Base-by-base conservation (phyloP, 805 yeast genomes). In the Kurtzmaniella fragi region DNA sequence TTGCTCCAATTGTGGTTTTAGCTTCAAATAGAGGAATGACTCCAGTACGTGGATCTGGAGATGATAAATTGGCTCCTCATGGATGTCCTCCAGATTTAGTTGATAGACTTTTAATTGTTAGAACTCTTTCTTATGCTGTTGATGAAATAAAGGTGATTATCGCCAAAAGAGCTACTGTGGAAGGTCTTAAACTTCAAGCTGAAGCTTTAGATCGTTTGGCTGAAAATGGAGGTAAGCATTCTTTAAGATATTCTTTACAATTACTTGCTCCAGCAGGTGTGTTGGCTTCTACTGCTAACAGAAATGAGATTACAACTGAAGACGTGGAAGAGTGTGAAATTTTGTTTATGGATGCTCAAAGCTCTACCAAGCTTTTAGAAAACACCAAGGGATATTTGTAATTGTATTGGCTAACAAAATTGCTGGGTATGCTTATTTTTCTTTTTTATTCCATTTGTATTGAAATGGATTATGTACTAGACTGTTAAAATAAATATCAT, bases 11-110 rank as follows among this genome's bases (percentile, higher is more conserved):
- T 40, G 99, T 93, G 28, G 89, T 93, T 2, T 75, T 93, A 59
- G 99, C 99, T 28, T 88, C 98, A 5, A 93, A 93, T 66, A 78
- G 97, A 61, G 99, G 99, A 42, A 70, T 87, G 69, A 85, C 96
- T 6, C 79, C 88, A 2, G 84, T 95, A 17, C 78, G 95, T 51
- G 99, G 99, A 32, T 84, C 96, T 5, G 82, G 74, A 25, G 86
- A 80, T 43, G 95, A 84, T 53, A 72, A 80, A 35, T 76, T 76
- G 43, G 82, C 96, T 14, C 97, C 99, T 33, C 99, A 93, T 59
- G 99, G 99, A 29, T 80, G 91, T 46, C 99, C 99, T 25, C 84
- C 95, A 10, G 99, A 93, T 68, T 74, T 93, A 57, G 72, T 90
- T 44, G 99, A 93, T 64, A 73, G 99, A 50, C 70, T 91, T 47